These are phyloP conservation scores for Uronychia setigera DNA, from an alignment of 73 alveolate species.

Conservation along the genomic window DNA sequence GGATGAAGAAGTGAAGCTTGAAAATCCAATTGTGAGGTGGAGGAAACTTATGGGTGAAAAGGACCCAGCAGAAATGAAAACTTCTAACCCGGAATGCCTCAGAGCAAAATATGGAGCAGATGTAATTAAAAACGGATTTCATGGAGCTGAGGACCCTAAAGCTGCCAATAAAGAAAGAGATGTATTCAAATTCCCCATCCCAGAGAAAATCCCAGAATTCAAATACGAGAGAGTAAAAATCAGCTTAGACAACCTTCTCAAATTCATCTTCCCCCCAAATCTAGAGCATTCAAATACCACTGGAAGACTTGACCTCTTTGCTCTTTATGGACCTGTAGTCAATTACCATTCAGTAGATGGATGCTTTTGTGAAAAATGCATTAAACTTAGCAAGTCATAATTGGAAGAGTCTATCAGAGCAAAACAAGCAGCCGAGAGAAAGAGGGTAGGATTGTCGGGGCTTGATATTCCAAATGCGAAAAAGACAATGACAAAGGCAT, in stretches of 20 bases:
- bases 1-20: slow-evolving; percentile 80
- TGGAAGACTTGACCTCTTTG: slow-evolving; percentile 94
- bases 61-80: slow-evolving; percentile 90
- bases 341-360: slow-evolving; percentile 89
- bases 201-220: slow-evolving; percentile 93
- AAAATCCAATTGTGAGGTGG: slow-evolving; percentile 92
- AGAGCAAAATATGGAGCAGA: slow-evolving; percentile 91
- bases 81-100: slow-evolving; percentile 50
- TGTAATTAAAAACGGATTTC: slow-evolving; percentile 88
- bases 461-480: slow-evolving; percentile 8
- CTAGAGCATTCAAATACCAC: slow-evolving; percentile 94
- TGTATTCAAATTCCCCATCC: slow-evolving; percentile 91
- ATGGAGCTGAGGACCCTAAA: slow-evolving; percentile 89
- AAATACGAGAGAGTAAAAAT: slow-evolving; percentile 82
- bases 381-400: slow-evolving; percentile 72
- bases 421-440: slow-evolving; percentile 55
- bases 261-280: slow-evolving; percentile 95
- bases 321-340: slow-evolving; percentile 94
- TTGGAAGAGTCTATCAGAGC: slow-evolving; percentile 68
- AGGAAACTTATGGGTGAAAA: slow-evolving; percentile 91
- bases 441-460: slow-evolving; percentile 59
- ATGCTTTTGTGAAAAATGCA: slow-evolving; percentile 86
- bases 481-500: slow-evolving; percentile 12
- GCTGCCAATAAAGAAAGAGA: slow-evolving; percentile 96
- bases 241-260: slow-evolving; percentile 82